A percentile compares a stretch with the other conserved stretches of the same genome.
Evolutionary conservation across 2,329 filamentous ascomycete species (phyloP).

Genomic region (Pseudopithomyces chartarum): DNA sequence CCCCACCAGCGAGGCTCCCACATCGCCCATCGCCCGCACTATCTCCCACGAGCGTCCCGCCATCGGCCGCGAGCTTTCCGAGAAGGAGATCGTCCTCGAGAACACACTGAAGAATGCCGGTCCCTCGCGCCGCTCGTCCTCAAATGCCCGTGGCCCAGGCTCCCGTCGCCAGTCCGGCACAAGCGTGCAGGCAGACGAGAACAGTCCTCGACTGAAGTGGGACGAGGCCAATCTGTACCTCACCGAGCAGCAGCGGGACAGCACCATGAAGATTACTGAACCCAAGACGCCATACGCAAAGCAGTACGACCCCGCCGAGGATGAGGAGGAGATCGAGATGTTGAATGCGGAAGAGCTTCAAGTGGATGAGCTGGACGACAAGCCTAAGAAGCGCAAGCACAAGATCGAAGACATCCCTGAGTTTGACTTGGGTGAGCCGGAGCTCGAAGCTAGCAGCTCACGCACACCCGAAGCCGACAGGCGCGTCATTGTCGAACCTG

Average conservation of each 20-base stretch:
- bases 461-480: constrained; percentile 62
- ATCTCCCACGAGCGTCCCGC: constrained; percentile 46
- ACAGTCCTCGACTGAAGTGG: constrained; percentile 86
- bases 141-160: constrained; percentile 67
- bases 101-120: constrained; percentile 96
- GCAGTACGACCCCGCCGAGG: constrained; percentile 87
- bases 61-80: constrained; percentile 61
- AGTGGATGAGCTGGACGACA: constrained; percentile 69
- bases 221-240: constrained; percentile 98
- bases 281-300: constrained; percentile 96
- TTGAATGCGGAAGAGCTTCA: constrained; percentile 73
- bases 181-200: constrained; percentile 59
- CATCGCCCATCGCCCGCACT: constrained; percentile 37
- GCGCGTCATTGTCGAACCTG: constrained; percentile 77
- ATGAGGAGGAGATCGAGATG: constrained; percentile 72
- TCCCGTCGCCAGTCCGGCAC: constrained; percentile 73
- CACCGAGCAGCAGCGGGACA: constrained; percentile 91
- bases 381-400: constrained; percentile 54
- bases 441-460: constrained; percentile 55
- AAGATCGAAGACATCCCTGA: constrained; percentile 80
- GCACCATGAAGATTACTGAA: constrained; percentile 99
- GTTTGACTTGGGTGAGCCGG: constrained; percentile 89
- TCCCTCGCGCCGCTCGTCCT: constrained; percentile 79
- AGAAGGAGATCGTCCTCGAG: constrained; percentile 88
- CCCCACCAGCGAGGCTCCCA: constrained; percentile 48